Conservation (phyloP, 2,329 filamentous ascomycete genomes). For the Coniochaeta sp. region DNA sequence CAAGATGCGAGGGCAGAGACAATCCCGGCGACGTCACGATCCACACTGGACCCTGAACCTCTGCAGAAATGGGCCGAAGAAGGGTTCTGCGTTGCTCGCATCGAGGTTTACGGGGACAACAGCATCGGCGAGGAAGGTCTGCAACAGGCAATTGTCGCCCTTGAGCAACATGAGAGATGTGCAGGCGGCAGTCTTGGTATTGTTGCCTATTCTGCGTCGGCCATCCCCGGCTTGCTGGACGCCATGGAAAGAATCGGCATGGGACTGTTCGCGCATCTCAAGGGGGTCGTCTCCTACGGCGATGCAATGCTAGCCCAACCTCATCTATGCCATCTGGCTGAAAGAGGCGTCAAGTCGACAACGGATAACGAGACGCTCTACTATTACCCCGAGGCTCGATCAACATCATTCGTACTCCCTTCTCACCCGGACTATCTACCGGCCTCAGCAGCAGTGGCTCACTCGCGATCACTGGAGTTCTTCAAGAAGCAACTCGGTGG, state of each 20-base stretch:
- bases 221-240: background rate
- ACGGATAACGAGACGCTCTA: background rate
- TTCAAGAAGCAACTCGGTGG: conserved; percentile 27
- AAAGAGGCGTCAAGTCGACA: background rate
- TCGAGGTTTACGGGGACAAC: conserved; percentile 32
- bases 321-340: background rate
- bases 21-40: conserved; percentile 12
- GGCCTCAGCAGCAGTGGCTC: background rate
- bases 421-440: background rate
- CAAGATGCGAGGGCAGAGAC: conserved; percentile 10
- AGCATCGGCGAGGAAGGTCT: background rate
- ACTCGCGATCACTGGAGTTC: background rate
- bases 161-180: conserved; percentile 6
- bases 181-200: conserved; percentile 12
- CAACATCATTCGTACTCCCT: background rate
- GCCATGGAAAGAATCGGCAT: background rate
- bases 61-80: conserved; percentile 66
- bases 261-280: background rate
- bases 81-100: conserved; percentile 54
- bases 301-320: background rate
- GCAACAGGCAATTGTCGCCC: background rate
- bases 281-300: background rate
- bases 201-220: conserved; percentile 3
- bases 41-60: conserved; percentile 40
- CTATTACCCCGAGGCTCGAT: background rate